phyloP scores from a whole-genome alignment of 1,139 yeast genomes.

The Debaryomyces udenii region DNA sequence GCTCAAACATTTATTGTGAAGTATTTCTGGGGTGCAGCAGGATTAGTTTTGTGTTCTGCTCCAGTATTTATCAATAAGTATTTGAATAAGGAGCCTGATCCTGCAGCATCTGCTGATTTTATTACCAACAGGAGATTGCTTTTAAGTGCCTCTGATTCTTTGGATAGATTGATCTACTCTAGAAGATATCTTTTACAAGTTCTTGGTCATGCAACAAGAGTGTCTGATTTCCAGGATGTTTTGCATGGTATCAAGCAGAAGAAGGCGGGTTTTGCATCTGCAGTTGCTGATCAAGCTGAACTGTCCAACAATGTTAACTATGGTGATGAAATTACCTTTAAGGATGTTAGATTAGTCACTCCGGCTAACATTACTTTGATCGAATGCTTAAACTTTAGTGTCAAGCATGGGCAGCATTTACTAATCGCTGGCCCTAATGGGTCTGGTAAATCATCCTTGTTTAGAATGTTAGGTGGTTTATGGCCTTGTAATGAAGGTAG shows the following conservation, averaged over 20 bases:
- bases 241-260: conserved; percentile 54
- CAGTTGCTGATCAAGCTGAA: neutral
- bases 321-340: conserved; percentile 68
- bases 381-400: conserved; percentile 64
- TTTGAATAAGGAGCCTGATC: conserved; percentile 49
- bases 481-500: conserved; percentile 81
- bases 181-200: conserved; percentile 84
- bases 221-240: conserved; percentile 68
- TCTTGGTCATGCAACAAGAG: conserved; percentile 80
- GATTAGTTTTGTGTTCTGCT: conserved; percentile 82
- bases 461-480: conserved; percentile 86
- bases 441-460: conserved; percentile 90
- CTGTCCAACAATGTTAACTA: conserved; percentile 27
- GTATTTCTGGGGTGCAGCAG: conserved; percentile 96
- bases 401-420: conserved; percentile 81
- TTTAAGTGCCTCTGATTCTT: conserved; percentile 83
- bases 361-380: conserved; percentile 82
- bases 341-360: conserved; percentile 75
- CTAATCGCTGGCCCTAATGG: conserved; percentile 96
- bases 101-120: conserved; percentile 70
- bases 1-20: conserved; percentile 86
- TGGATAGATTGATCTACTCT: conserved; percentile 84
- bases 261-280: conserved; percentile 25
- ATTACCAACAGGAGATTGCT: conserved; percentile 88
- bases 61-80: conserved; percentile 80